Evolutionary conservation across 495 filamentous ascomycete species (phyloP).

Genomic region (Neurospora hispaniola): DNA sequence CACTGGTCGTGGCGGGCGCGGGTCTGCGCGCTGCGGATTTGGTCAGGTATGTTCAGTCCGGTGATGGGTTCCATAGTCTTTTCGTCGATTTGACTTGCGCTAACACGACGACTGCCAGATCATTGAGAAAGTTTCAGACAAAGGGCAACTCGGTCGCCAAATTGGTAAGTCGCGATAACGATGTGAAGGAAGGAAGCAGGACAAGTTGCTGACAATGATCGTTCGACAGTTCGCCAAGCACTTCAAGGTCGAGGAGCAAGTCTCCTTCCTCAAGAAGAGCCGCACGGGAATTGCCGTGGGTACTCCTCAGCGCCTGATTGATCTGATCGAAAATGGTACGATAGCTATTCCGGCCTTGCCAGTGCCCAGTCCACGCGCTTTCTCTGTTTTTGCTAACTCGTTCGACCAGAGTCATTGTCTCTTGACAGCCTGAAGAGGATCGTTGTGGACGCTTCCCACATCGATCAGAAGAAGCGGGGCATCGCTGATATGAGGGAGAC

Average conservation of each 20-base stretch:
- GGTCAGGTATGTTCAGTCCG: conserved; percentile 41
- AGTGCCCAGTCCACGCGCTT: not conserved
- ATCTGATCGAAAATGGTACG: conserved; percentile 69
- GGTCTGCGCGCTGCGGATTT: conserved; percentile 74
- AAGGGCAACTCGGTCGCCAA: conserved; percentile 74
- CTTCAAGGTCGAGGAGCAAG: conserved; percentile 84
- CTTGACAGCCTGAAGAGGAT: conserved; percentile 61
- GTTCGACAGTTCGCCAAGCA: conserved; percentile 72
- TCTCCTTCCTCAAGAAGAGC: conserved; percentile 57
- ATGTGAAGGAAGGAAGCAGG: not conserved
- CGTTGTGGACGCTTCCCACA: conserved; percentile 78
- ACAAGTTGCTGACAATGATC: not conserved
- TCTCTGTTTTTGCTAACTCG: conserved; percentile 11
- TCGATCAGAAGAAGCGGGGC: conserved; percentile 85
- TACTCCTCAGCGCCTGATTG: conserved; percentile 71
- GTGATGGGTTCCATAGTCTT: not conserved
- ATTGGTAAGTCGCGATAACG: conserved; percentile 33
- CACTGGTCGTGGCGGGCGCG: conserved; percentile 68
- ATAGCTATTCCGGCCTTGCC: not conserved
- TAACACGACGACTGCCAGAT: conserved; percentile 32
- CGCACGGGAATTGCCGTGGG: conserved; percentile 81
- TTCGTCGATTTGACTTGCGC: not conserved
- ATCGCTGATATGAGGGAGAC: conserved; percentile 91
- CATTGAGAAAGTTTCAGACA: conserved; percentile 63
- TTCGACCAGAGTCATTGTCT: conserved; percentile 50